Conservation (phyloP, 352 stramenopile genomes). For the Phytopythium helicoides region DNA sequence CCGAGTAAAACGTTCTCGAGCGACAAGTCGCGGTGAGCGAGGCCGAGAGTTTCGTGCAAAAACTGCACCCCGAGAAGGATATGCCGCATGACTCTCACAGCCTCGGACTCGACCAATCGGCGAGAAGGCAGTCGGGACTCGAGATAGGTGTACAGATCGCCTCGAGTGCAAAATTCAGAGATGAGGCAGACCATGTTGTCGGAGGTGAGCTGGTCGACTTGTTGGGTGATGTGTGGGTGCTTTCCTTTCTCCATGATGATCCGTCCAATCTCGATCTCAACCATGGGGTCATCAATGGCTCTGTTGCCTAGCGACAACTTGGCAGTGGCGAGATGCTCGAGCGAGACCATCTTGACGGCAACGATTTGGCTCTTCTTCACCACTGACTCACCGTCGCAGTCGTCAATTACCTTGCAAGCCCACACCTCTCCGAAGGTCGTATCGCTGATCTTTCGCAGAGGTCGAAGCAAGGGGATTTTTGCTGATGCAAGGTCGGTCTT, state of each 20-base stretch:
- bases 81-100: constrained; percentile 26
- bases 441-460: constrained; percentile 12
- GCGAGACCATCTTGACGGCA: constrained; percentile 3
- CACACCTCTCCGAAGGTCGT: constrained; percentile 7
- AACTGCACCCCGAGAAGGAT: constrained; percentile 14
- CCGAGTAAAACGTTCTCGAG: constrained; percentile 39
- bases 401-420: constrained; percentile 5
- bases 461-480: constrained; percentile 1
- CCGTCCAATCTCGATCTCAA: not conserved
- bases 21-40: constrained; percentile 40
- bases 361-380: not conserved
- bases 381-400: not conserved
- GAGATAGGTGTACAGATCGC: constrained; percentile 29
- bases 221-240: constrained; percentile 44
- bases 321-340: not conserved
- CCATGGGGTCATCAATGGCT: not conserved
- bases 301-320: not conserved
- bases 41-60: constrained; percentile 15
- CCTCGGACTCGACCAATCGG: constrained; percentile 7
- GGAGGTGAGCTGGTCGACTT: constrained; percentile 45
- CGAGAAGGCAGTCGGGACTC: constrained; percentile 12
- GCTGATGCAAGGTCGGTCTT: too few species aligned
- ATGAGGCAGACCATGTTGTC: constrained; percentile 44
- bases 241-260: not conserved
- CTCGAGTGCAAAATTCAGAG: constrained; percentile 33